Conservation (phyloP, 2,329 filamentous ascomycete genomes). For the Metarhizium sp. region DNA sequence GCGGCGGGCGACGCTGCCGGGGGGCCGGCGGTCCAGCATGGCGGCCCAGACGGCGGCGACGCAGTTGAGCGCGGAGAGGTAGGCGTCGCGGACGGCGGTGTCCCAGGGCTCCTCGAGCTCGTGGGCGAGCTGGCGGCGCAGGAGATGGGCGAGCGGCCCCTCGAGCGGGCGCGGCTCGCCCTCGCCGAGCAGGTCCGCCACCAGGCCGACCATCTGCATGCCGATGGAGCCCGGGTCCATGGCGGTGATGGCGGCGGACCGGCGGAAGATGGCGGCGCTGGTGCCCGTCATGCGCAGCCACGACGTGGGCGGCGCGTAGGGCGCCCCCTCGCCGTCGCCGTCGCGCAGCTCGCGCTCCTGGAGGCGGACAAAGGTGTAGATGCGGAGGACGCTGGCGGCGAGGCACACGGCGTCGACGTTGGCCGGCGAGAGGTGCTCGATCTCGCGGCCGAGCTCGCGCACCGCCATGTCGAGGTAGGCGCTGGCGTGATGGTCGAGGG, state of each 20-base stretch:
- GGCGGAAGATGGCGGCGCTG: constrained; percentile 10
- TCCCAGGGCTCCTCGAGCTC: constrained; percentile 11
- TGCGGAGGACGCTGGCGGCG: constrained; percentile 10
- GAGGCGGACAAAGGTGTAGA: constrained; percentile 10
- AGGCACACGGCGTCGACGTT: constrained; percentile 12
- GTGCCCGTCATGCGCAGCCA: constrained; percentile 13
- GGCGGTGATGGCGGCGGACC: constrained; percentile 5
- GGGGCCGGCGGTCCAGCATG: constrained; percentile 5
- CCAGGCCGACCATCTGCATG: constrained; percentile 4
- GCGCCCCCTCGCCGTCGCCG: background rate
- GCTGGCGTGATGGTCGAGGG: constrained; percentile 1
- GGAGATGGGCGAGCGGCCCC: constrained; percentile 6
- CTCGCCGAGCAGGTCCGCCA: constrained; percentile 8
- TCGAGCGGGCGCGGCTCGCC: background rate
- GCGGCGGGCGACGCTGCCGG: constrained; percentile 5
- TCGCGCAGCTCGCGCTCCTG: constrained; percentile 7
- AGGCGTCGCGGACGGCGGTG: constrained; percentile 7
- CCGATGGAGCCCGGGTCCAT: constrained; percentile 5
- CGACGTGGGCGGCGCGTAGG: constrained; percentile 12
- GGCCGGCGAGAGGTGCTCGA: constrained; percentile 6
- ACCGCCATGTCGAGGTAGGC: constrained; percentile 12
- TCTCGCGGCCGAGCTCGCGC: constrained; percentile 10
- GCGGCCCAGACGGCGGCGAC: constrained; percentile 12
- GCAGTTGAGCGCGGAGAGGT: constrained; percentile 10
- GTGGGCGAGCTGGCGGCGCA: constrained; percentile 7